These are phyloP conservation scores for Stagonosporopsis rhizophila DNA, from an alignment of 2,329 filamentous ascomycete genomes.

Conservation along the genomic window DNA sequence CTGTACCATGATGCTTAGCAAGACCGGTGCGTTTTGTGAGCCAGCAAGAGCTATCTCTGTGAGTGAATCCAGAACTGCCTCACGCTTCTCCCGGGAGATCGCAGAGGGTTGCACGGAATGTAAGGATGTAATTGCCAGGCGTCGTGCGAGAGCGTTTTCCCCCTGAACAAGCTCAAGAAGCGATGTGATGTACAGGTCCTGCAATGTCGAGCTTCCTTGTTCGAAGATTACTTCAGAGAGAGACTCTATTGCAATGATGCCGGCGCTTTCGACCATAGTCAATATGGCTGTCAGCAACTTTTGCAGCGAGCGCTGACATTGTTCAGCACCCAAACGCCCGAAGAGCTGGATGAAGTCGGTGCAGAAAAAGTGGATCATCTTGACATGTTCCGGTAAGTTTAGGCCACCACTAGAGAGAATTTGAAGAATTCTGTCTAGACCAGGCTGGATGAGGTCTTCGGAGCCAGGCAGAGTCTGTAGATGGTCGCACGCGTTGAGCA, in stretches of 20 bases:
- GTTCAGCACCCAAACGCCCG: constrained; percentile 25
- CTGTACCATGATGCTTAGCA: constrained; percentile 39
- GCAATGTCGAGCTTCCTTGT: constrained; percentile 23
- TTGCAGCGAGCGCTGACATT: constrained; percentile 24
- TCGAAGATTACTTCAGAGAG: constrained; percentile 35
- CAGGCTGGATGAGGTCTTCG: constrained; percentile 26
- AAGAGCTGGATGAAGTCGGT: constrained; percentile 36
- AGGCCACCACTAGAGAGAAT: constrained; percentile 25
- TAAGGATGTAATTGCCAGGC: constrained; percentile 27
- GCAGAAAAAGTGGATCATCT: constrained; percentile 38
- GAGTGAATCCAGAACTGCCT: constrained; percentile 41
- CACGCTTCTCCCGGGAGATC: constrained; percentile 42
- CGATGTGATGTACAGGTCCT: constrained; percentile 30
- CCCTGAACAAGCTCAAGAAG: constrained; percentile 26
- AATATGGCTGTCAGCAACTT: constrained; percentile 30
- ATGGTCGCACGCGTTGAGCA: constrained; percentile 35
- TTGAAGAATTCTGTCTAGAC: constrained; percentile 33
- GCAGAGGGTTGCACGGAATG: constrained; percentile 34
- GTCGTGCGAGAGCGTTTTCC: constrained; percentile 13
- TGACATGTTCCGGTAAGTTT: constrained; percentile 22
- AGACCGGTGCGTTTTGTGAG: constrained; percentile 10
- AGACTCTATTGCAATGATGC: constrained; percentile 21
- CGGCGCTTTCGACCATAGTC: constrained; percentile 12
- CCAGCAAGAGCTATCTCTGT: constrained; percentile 24
- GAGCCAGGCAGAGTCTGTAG: constrained; percentile 34